Evolutionary conservation across 2,329 filamentous ascomycete genomes (phyloP), one percentile per base, ranked within the genome.

Genomic region (Dryadomyces quercivorus): DNA sequence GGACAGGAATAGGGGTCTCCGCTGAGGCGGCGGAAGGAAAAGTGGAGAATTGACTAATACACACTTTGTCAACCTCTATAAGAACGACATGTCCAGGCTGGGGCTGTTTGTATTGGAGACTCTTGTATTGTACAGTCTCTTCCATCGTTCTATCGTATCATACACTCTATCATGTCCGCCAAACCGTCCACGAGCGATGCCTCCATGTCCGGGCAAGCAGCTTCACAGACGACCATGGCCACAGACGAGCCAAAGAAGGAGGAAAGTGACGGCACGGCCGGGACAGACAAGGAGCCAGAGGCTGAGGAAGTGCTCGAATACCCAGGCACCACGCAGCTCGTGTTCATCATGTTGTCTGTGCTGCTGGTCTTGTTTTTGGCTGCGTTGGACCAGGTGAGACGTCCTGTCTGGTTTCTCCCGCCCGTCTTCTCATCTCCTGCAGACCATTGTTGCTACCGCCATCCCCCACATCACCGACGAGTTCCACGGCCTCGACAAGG

Each of bases 371-470:
- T 45, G 13, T 45, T 42, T n/a, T n/a, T 42, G 12, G 38, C 12
- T 13, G 12, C 38, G 12, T 15, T 42, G 12, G 38, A 42, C 10
- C 38, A 42, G 38, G 38, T 42, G 38, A 42, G 38, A 13, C 38
- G 12, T 13, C 38, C 38, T n/a, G 12, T n/a, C 43, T n/a, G 26
- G 8, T n/a, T n/a, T 20, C n/a, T 18, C 3, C n/a, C 40, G 12
- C n/a, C 36, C 12, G 13, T 26, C 4, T 50, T 10, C 36, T 42
- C 16, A 20, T 5, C 2, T 20, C 31, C 1, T n/a, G 12, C 13
- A 72, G 63, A 74, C 72, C 16, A 73, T 74, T 50, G 71, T 74
- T 47, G 71, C 71, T 13, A 72, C 73, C n/a, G 51, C 51, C 34
- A 48, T 53, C 15, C 51, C 51, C 15, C 42, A n/a, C 42, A 53